Percentiles rank a stretch among this genome's conserved stretches.
Evolutionary conservation across 75 land plant genomes (phyloP).

Genomic region (Picea sitchensis): DNA sequence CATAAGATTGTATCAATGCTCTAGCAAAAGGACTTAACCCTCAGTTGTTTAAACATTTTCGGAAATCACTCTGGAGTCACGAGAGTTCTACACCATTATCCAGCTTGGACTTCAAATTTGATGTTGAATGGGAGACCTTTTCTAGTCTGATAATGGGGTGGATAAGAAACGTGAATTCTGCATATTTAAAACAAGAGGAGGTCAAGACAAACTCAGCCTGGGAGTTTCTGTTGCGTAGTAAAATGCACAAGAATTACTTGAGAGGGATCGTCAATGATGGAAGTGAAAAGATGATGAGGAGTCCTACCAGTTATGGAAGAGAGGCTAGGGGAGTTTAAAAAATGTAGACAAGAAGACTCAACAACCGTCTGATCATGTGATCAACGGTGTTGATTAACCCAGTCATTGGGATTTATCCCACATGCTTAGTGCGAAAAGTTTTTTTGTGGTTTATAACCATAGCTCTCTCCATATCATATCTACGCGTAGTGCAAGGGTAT

Average conservation of each 20-base stretch:
- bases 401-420: no score
- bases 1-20: slow-evolving; percentile 73
- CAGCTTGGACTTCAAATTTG: slow-evolving; percentile 29
- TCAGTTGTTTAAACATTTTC: slow-evolving; percentile 49
- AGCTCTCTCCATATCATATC: no score
- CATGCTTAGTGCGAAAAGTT: no score
- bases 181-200: background rate
- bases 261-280: background rate
- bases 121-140: slow-evolving; percentile 82
- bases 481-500: no score
- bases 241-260: slow-evolving; percentile 58
- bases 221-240: slow-evolving; percentile 74
- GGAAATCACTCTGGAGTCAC: slow-evolving; percentile 61
- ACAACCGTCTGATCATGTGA: no score
- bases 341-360: no score
- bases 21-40: slow-evolving; percentile 79
- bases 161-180: slow-evolving; percentile 10
- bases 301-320: no score
- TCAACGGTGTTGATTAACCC: no score
- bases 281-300: no score
- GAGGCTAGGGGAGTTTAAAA: no score
- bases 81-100: slow-evolving; percentile 22
- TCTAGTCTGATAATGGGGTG: slow-evolving; percentile 38
- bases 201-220: slow-evolving; percentile 30
- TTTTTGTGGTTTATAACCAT: no score